A percentile compares a stretch with the other conserved stretches of the same genome.
phyloP scores from a whole-genome alignment of 2,329 filamentous ascomycete species.

The Aureobasidium leucospermi region DNA sequence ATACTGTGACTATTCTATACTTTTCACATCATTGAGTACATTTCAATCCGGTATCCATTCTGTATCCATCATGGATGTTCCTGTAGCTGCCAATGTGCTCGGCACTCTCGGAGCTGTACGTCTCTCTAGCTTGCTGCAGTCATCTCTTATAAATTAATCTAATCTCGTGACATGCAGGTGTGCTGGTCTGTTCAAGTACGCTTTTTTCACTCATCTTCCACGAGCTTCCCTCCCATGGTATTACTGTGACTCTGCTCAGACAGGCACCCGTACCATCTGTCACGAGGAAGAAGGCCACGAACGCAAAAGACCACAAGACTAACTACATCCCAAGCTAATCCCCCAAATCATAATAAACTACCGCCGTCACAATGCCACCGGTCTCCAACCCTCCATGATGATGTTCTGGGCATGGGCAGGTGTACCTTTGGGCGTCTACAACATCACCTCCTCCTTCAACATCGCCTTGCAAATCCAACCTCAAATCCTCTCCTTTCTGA shows the following conservation, averaged over 20 bases:
- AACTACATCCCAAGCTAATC: slow-evolving; percentile 45
- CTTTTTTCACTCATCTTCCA: neutral
- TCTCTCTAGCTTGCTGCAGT: neutral
- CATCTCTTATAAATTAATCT: neutral
- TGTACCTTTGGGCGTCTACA: slow-evolving; percentile 57
- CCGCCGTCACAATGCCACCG: slow-evolving; percentile 56
- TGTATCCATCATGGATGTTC: slow-evolving; percentile 42
- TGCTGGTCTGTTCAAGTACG: slow-evolving; percentile 60
- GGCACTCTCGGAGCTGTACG: slow-evolving; percentile 49
- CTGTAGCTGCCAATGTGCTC: slow-evolving; percentile 50
- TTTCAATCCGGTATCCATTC: neutral
- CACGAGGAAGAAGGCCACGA: neutral
- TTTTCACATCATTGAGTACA: neutral
- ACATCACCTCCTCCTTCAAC: slow-evolving; percentile 48
- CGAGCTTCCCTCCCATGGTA: neutral
- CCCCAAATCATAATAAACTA: slow-evolving; percentile 65
- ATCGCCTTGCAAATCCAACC: slow-evolving; percentile 49
- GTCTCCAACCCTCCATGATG: slow-evolving; percentile 64
- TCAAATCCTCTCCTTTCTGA: slow-evolving; percentile 47
- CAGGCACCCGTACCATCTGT: no score
- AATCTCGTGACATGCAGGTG: slow-evolving; percentile 25
- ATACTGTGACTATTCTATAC: neutral
- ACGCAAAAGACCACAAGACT: neutral
- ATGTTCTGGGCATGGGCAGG: slow-evolving; percentile 63
- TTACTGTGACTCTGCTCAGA: neutral